Evolutionary conservation across 208 protist genomes (phyloP).

Genomic region (Leptomonas seymouri): DNA sequence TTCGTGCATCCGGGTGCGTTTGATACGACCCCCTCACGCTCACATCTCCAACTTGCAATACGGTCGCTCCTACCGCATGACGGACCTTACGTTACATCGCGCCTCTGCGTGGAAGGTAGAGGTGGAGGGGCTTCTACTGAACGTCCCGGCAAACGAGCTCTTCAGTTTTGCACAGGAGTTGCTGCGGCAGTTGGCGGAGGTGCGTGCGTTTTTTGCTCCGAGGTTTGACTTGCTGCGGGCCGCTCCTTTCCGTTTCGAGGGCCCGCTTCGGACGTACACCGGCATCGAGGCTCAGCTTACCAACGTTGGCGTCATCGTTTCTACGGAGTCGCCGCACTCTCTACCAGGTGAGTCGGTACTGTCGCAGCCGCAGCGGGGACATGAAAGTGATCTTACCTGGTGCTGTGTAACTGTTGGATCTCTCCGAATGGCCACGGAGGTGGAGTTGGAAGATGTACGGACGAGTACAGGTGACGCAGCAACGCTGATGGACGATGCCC

Average conservation of each 20-base stretch:
- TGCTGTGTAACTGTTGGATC: constrained; percentile 14
- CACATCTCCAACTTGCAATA: constrained; percentile 7
- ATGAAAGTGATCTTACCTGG: neutral
- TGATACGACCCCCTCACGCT: constrained; percentile 1
- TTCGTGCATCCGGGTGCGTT: constrained; percentile 7
- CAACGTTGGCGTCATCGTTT: constrained; percentile 6
- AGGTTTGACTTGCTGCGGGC: neutral
- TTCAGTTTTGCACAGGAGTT: constrained; percentile 21
- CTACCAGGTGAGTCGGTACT: neutral
- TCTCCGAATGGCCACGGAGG: constrained; percentile 3
- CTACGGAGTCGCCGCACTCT: neutral
- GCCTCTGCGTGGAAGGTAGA: constrained; percentile 10
- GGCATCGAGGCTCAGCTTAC: constrained; percentile 20
- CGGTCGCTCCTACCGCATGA: constrained; percentile 21
- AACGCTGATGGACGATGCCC: constrained; percentile 18
- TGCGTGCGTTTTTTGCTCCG: neutral
- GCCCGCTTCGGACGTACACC: constrained; percentile 17
- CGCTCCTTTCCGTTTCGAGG: neutral
- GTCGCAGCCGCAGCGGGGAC: no score
- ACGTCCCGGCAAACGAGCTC: constrained; percentile 12
- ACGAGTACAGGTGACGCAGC: constrained; percentile 15
- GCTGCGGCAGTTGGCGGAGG: constrained; percentile 13
- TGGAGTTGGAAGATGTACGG: constrained; percentile 18
- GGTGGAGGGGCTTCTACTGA: constrained; percentile 4
- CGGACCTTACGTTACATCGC: constrained; percentile 19